Evolutionary conservation across 257 asterid genomes (phyloP).

Genomic region (Coffea canephora): DNA sequence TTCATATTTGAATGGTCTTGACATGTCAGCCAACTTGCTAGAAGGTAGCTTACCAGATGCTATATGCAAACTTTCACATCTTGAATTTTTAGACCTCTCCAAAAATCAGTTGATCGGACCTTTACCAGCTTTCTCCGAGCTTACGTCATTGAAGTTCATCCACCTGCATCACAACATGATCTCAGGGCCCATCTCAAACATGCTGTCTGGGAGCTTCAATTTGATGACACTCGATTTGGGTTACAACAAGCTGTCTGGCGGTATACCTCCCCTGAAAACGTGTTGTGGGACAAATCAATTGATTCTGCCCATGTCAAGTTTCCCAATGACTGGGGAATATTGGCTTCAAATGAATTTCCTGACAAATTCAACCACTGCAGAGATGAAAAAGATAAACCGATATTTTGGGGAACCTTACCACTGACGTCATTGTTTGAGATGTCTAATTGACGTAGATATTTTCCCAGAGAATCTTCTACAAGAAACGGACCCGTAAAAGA

Average conservation of each 20-base stretch:
- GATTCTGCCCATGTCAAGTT: background rate
- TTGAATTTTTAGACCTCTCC: conserved; percentile 6
- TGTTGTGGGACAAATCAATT: conserved; percentile 16
- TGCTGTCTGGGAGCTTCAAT: background rate
- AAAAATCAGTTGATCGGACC: conserved; percentile 9
- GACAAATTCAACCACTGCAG: background rate
- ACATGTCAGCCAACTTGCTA: background rate
- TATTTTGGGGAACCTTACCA: background rate
- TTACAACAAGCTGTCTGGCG: conserved; percentile 1
- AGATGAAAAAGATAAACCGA: background rate
- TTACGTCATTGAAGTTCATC: background rate
- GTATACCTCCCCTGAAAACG: background rate
- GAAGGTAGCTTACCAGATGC: conserved; percentile 7
- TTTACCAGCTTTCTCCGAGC: conserved; percentile 1
- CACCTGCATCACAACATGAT: conserved; percentile 8
- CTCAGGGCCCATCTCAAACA: conserved; percentile 14
- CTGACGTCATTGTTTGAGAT: conserved; percentile 3
- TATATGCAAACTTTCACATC: background rate
- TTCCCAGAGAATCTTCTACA: background rate
- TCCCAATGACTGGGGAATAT: conserved; percentile 8
- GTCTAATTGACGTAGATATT: background rate
- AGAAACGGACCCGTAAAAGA: conserved; percentile 2
- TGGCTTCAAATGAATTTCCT: conserved; percentile 1
- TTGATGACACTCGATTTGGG: conserved; percentile 6
- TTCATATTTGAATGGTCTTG: background rate